phyloP scores from a whole-genome alignment of 75 land plant species.

The Sequoiadendron giganteum region DNA sequence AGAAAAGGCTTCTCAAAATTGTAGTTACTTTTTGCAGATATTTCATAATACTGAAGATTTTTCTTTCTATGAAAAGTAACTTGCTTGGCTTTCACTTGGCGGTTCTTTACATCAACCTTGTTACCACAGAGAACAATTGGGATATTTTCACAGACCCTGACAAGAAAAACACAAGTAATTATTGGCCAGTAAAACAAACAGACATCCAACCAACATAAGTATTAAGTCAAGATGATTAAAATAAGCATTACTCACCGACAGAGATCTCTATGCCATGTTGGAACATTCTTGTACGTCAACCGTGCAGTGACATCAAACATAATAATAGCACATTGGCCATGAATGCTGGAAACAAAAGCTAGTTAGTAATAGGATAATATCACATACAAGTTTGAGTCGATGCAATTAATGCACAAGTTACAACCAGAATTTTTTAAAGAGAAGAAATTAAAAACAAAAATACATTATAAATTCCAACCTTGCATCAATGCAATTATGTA shows the following conservation, averaged over 20 bases:
- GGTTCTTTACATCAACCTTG: constrained; percentile 43
- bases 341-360: constrained; percentile 31
- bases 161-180: not conserved
- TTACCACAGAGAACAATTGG: constrained; percentile 46
- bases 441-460: not conserved
- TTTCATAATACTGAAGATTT: constrained; percentile 43
- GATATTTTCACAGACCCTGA: constrained; percentile 44
- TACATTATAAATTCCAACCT: not conserved
- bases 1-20: constrained; percentile 35
- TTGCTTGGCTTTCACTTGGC: constrained; percentile 44
- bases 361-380: not conserved
- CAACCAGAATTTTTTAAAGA: not conserved
- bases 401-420: not conserved
- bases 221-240: not conserved
- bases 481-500: not conserved
- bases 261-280: constrained; percentile 58
- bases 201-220: not conserved
- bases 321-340: constrained; percentile 58
- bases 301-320: constrained; percentile 61
- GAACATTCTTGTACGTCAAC: constrained; percentile 54
- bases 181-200: not conserved
- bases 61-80: constrained; percentile 47
- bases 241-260: constrained; percentile 23
- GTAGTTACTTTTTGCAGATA: constrained; percentile 38
- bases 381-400: not conserved